Base-by-base conservation (phyloP, 148 eudicot genomes). In the Diospyros lotus region DNA sequence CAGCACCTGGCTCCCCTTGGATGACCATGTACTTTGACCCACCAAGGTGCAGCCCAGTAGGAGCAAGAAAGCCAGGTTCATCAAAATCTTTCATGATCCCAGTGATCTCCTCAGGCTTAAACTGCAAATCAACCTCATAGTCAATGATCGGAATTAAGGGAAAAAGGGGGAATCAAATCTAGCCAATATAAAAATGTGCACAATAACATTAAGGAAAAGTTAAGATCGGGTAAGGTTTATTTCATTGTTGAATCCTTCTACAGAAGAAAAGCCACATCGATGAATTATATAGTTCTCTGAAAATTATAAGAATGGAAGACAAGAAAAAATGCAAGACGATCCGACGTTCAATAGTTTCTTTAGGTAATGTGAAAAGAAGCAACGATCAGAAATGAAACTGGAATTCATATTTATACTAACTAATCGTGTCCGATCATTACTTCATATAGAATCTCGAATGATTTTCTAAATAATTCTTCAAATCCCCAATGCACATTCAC, bases 21-120 rank as follows among this genome's bases (percentile, higher is more conserved):
- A 86, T 86, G 9, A 83, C 87, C 89, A 87, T 84, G 80, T 82
- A 87, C 73, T 87, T 87, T 2, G 79, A 58, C 53, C 89, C 87
- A 61, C 82, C 89, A 73, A 86, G 85, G 75, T 76, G 69, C 9
- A 86, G 69, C n/a, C 87, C 87, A 66, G 89, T 86, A 4, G 87
- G 89, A 56, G 85, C 87, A 40, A 84, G 85, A 46, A 64, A 39
- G 15, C 89, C 89, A 64, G 87, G 86, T 56, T 87, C 86, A 53
- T 87, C 84, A 51, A 87, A 84, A 64, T 86, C 89, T 59, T 80
- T 86, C 77, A 77, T 73, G 59, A 86, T 80, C 44, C 71, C 78
- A 42, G 78, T 44, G 17, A 82, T 74, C 79, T 84, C 87, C 9
- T 79, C 80, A 8, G 87, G 75, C 65, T 79, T 81, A 56, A 81